Base-by-base conservation (phyloP, 1,139 yeast genomes). In the Saccharomyces hybrid region DNA sequence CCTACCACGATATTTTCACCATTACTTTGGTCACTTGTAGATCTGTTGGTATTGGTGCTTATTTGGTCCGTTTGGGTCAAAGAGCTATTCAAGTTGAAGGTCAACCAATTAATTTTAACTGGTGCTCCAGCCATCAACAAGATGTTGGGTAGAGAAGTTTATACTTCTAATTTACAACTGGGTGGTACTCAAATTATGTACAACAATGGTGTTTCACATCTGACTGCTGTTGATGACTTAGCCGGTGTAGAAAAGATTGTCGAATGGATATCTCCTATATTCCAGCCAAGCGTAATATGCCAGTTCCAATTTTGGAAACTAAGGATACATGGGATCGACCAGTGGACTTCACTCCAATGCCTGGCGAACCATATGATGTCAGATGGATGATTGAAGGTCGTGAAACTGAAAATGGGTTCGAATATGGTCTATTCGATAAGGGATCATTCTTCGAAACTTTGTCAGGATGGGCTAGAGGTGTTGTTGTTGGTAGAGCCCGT, bases 151-250 rank as follows among this genome's bases (percentile, higher is more conserved):
- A 85, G 96, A 70, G 98, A 95, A 73, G 99, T 93, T 58, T 93
- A 93, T 74, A 84, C 97, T 51, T 90, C 97, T 41, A 93, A 93
- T 78, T 79, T 95, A 73, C 99, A 93, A 78, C 82, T 93, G 59
- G 99, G 99, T 77, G 99, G 99, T 73, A 93, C 99, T 54, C 98
- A 93, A 75, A 91, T 93, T 72, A 93, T 93, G 99, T 90, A 90
- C 83, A 82, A 82, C 68, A 93, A 93, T 71, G 99, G 99, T 82
- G 97, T 93, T 61, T 88, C 98, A 52, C 99, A 93, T 71, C 78
- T 93, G 72, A 93, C 98, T 65, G 99, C 98, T 27, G 76, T 83
- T 59, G 97, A 95, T 72, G 99, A 95, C 72, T 81, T 91, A 68
- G 97, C 93, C 58, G 99, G 98, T 78, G 96, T 93, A 64, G 86